Base-by-base conservation (phyloP, 345 rosid species). In the Dipteronia sinensis region DNA sequence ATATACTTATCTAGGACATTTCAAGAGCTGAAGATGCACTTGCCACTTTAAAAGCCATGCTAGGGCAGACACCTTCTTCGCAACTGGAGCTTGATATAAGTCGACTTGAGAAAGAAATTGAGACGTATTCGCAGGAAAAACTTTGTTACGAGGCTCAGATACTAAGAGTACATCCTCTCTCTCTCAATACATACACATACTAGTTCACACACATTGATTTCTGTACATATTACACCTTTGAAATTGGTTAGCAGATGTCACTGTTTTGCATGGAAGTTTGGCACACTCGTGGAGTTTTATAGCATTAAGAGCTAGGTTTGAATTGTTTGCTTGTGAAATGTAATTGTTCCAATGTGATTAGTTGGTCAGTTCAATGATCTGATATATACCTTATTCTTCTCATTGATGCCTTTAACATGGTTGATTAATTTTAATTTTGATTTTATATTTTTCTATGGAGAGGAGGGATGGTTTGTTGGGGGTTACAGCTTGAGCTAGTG, bases 121-220 rank as follows among this genome's bases (percentile, higher is more conserved):
- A 97, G 74, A 58, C 74, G 29, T 85, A 82, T 86, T 87, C 93
- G 7, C 99, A 94, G 83, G 98, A 93, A 85, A 97, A 97, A 82
- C 89, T 91, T 68, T 97, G 99, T 75, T 94, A 89, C 63, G 98
- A 94, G 77, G 97, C 99, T 80, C 99, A 94, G 85, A 87, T 97
- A 81, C 78, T 96, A 71, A 94, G 98, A 90, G 99, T 97, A 89
- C 67, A 78, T 64, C 70, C 79, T 65, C 73, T 4, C 51, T 46
- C 11, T 73, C 59, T 74, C 13, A 64, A 10, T 1, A 25, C 8
- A 47, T 31, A 49, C 47, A 29, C 8, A 69, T 17, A 16, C 12
- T 23, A 6, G 53, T 17, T 15, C 42, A 25, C 20, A 2, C 16
- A 1, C 34, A 2, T 67, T 65, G 19, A 51, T 73, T 78, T 74